Conservation (phyloP, 805 yeast genomes). For the Saturnispora galanensis region DNA sequence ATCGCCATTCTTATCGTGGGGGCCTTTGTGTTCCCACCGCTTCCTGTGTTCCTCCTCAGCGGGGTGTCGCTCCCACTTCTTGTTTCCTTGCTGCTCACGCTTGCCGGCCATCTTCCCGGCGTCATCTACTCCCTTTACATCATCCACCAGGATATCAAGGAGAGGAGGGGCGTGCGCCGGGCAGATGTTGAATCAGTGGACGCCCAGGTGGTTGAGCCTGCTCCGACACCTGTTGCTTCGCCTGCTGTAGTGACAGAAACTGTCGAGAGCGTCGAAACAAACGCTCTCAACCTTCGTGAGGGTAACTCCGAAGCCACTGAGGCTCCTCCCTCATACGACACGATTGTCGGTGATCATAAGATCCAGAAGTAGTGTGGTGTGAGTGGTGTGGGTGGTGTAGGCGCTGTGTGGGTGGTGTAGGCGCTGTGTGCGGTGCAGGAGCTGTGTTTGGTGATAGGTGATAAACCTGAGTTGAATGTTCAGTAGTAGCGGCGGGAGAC, state of each 20-base stretch:
- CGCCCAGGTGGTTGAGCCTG: too few relatives aligned
- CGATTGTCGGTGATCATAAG: slow-evolving; percentile 19
- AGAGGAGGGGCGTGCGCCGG: not conserved
- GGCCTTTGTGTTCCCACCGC: slow-evolving; percentile 63
- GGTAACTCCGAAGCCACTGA: not conserved
- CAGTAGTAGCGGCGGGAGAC: too few relatives aligned
- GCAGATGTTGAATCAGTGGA: too few relatives aligned
- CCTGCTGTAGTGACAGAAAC: too few relatives aligned
- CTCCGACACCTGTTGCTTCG: too few relatives aligned
- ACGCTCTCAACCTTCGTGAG: too few relatives aligned
- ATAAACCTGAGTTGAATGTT: too few relatives aligned
- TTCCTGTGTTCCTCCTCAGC: slow-evolving; percentile 57
- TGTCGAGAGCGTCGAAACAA: too few relatives aligned
- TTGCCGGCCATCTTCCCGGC: slow-evolving; percentile 44
- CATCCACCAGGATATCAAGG: slow-evolving; percentile 4
- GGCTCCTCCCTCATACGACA: slow-evolving; percentile 17
- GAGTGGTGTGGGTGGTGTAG: too few relatives aligned
- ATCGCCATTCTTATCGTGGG: slow-evolving; percentile 37
- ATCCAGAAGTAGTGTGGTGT: slow-evolving; percentile 11
- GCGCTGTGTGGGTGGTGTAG: too few relatives aligned
- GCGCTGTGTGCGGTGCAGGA: too few relatives aligned
- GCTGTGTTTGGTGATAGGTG: too few relatives aligned
- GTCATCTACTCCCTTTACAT: slow-evolving; percentile 41
- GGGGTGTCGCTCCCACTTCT: slow-evolving; percentile 49
- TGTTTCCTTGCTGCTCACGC: slow-evolving; percentile 32